Evolutionary conservation across 2,329 filamentous ascomycete species (phyloP), one percentile per base, ranked within the genome.

Genomic region (Didymella lethalis): DNA sequence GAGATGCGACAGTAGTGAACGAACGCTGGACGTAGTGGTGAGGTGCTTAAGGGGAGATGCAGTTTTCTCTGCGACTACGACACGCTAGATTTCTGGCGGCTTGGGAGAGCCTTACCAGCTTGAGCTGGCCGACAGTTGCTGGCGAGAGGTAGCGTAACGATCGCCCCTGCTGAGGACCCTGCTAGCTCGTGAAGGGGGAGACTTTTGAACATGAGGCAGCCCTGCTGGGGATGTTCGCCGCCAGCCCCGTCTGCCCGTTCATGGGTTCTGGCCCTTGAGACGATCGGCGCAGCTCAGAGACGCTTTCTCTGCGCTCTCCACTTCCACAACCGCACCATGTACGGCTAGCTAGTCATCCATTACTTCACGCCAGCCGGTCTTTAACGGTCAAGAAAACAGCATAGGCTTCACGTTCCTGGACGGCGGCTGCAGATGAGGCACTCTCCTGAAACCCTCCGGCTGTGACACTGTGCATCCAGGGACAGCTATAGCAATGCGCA

Each of bases 231-330:
- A 68, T 64, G 65, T 65, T 67, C 65, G 65, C 68, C 67, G 62
- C 67, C 64, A 68, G 69, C 64, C 62, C 65, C 65, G 57, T 63
- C 55, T 66, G 65, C 63, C 64, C 61, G 68, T 65, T 64, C 64
- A 54, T 64, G 62, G 63, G 67, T 72, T 73, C 70, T 75, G 69
- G 72, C 69, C 73, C 72, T 69, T 74, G 71, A 74, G 72, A 70
- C 70, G 73, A 75, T 75, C 72, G 66, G 64, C 70, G 69, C 63
- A 62, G 38, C 59, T 60, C 57, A 54, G 45, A 40, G 51, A 54
- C 44, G 46, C 55, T 59, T 59, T 44, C 64, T 65, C 54, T 58
- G 46, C 50, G 44, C 58, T 59, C 66, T 62, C 69, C 64, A 66
- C 66, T 55, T 53, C 48, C 63, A 54, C 57, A 43, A 65, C 65